Conservation (phyloP, 164 flowering plant genomes). For the Berberis vulgaris region DNA sequence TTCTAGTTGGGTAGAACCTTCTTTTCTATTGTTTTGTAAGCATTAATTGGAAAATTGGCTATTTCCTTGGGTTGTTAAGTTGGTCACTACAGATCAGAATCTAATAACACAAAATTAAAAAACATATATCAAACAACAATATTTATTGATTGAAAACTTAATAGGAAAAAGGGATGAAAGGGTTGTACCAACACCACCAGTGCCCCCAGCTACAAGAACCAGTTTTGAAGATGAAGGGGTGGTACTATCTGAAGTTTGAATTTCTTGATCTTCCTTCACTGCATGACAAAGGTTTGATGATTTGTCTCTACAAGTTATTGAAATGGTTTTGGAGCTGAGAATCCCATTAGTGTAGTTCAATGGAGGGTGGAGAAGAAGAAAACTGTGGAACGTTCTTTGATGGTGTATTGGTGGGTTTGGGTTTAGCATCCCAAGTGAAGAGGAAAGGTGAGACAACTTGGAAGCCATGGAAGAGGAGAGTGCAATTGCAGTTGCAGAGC, state of each 20-base stretch:
- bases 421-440: slow-evolving; percentile 1
- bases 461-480: slow-evolving; percentile 34
- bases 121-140: background rate
- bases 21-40: background rate
- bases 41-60: background rate
- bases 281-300: slow-evolving; percentile 19
- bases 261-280: slow-evolving; percentile 31
- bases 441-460: slow-evolving; percentile 17
- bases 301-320: slow-evolving; percentile 11
- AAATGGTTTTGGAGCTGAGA: slow-evolving; percentile 8
- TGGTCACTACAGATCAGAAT: background rate
- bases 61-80: background rate
- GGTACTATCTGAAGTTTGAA: slow-evolving; percentile 20
- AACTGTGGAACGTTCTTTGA: slow-evolving; percentile 11
- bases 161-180: background rate
- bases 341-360: slow-evolving; percentile 4
- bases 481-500: background rate
- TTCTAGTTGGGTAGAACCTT: too few relatives aligned
- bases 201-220: slow-evolving; percentile 86
- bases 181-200: slow-evolving; percentile 84
- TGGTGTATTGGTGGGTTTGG: slow-evolving; percentile 12
- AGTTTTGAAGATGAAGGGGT: slow-evolving; percentile 51
- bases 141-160: background rate
- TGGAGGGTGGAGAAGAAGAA: slow-evolving; percentile 10
- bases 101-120: background rate